Evolutionary conservation across 1,284 basidiomycete species (phyloP), one percentile per base, ranked within the genome.

Genomic region (Pseudozyma hubeiensis): DNA sequence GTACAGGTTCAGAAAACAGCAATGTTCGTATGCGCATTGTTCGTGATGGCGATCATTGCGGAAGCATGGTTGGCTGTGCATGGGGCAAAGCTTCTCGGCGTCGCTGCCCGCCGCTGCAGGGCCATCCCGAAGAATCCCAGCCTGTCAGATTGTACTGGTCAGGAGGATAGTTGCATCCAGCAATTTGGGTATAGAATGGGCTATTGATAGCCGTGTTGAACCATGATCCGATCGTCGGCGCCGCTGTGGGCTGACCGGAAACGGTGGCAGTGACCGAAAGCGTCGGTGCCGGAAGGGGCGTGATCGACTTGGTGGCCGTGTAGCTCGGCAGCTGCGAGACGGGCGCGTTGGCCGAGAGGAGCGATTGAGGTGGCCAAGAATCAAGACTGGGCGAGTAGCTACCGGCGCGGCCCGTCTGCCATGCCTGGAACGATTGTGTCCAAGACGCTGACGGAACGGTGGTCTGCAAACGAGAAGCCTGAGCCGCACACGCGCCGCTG

Each of bases 391-490:
- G 60, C 19, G 53, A 46, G 57, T 73, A 79, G 40, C 39, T 46
- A 7, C 53, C 34, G 7, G 78, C 78, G 3, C 41, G 41, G 44
- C 78, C 78, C 29, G 78, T 80, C 59, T 71, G 66, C 61, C 72
- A 80, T 31, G 55, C 37, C 34, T 66, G 58, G 60, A 68, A 77
- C 13, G 60, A 44, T 8, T 70, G 34, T 35, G 56, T 56, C 75
- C 77, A 80, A 14, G 59, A 58, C 17, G 74, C 52, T 0, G 57
- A 52, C 7, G 61, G 53, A 3, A 65, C 60, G 1, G 37, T 33
- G 0, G 64, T 64, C 11, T 35, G 37, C 11, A 63, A 17, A 4
- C 67, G 46, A 7, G 62, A 56, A 11, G 60, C 71, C 35, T 62
- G 59, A 7, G 68, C 56, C 16, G 50, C 53, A 29, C 78, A 78